These are phyloP conservation scores for Begonia peltatifolia DNA, from an alignment of 306 rosid genomes.

Conservation along the genomic window DNA sequence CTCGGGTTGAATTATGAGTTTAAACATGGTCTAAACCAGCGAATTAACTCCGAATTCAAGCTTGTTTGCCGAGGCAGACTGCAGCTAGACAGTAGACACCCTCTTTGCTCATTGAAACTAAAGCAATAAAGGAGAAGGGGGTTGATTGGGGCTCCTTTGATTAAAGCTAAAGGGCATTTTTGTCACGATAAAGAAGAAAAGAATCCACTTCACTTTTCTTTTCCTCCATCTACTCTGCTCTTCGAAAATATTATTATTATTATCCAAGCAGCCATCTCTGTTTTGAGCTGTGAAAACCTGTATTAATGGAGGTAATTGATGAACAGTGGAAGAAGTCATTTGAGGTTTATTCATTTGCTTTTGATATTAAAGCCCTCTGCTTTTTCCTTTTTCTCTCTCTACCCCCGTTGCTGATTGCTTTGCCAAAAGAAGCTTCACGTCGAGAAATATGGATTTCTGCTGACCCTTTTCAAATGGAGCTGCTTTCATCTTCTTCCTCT, in stretches of 20 bases:
- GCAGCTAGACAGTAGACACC: too few relatives aligned
- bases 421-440: constrained; percentile 33
- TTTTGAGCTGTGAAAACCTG: background rate
- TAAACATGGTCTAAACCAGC: constrained; percentile 20
- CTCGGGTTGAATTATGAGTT: constrained; percentile 10
- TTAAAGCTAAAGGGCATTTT: constrained; percentile 79
- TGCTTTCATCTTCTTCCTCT: constrained; percentile 20
- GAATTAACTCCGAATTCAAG: background rate
- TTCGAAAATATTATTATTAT: constrained; percentile 72
- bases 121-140: constrained; percentile 40
- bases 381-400: constrained; percentile 12
- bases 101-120: constrained; percentile 20
- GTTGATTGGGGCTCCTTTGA: constrained; percentile 20
- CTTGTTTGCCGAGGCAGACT: constrained; percentile 10
- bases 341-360: background rate
- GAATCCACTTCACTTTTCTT: constrained; percentile 40
- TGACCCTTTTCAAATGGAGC: constrained; percentile 23
- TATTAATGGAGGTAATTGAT: too few relatives aligned
- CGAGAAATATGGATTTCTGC: constrained; percentile 26
- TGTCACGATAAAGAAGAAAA: constrained; percentile 40
- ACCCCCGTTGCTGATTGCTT: constrained; percentile 30
- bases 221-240: constrained; percentile 29
- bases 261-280: constrained; percentile 32
- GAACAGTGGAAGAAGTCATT: too few relatives aligned
- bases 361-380: constrained; percentile 11